These are phyloP conservation scores for Pezicula neosporulosa DNA, from an alignment of 2,329 filamentous ascomycete genomes.

Conservation along the genomic window DNA sequence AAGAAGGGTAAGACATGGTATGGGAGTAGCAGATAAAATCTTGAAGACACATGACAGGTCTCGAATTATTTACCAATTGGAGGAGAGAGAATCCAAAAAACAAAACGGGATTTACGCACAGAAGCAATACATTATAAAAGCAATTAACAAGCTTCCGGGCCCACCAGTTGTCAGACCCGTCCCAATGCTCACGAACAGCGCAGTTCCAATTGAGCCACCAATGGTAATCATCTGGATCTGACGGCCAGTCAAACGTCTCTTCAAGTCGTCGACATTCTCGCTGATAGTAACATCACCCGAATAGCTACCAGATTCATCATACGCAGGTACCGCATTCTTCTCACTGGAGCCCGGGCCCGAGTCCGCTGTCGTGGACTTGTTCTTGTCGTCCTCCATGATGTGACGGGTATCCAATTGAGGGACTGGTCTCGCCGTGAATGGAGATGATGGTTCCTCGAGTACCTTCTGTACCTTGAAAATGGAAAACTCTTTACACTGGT, in stretches of 20 bases:
- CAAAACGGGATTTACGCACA: neutral
- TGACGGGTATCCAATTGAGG: neutral
- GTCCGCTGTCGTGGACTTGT: conserved; percentile 4
- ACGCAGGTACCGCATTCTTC: conserved; percentile 8
- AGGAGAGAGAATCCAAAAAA: too few relatives aligned
- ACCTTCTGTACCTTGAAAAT: too few relatives aligned
- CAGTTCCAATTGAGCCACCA: conserved; percentile 43
- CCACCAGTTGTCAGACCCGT: conserved; percentile 34
- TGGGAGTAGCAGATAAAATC: too few relatives aligned
- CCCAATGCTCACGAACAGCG: conserved; percentile 43
- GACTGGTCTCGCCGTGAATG: neutral
- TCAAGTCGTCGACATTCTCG: conserved; percentile 20
- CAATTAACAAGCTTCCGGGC: conserved; percentile 37
- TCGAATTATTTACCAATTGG: too few relatives aligned
- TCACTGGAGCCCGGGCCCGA: conserved; percentile 5
- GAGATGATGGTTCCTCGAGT: too few relatives aligned
- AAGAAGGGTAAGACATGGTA: too few relatives aligned
- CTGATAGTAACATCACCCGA: conserved; percentile 1
- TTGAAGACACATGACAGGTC: too few relatives aligned
- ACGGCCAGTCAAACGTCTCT: conserved; percentile 35
- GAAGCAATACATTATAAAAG: conserved; percentile 38
- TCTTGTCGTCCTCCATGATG: conserved; percentile 15
- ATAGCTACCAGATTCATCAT: conserved; percentile 8
- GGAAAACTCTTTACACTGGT: too few relatives aligned
- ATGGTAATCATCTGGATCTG: conserved; percentile 48